A percentile compares a stretch with the other conserved stretches of the same genome.
Conservation (phyloP, 768 basidiomycete genomes). For the Fomitopsis serialis region DNA sequence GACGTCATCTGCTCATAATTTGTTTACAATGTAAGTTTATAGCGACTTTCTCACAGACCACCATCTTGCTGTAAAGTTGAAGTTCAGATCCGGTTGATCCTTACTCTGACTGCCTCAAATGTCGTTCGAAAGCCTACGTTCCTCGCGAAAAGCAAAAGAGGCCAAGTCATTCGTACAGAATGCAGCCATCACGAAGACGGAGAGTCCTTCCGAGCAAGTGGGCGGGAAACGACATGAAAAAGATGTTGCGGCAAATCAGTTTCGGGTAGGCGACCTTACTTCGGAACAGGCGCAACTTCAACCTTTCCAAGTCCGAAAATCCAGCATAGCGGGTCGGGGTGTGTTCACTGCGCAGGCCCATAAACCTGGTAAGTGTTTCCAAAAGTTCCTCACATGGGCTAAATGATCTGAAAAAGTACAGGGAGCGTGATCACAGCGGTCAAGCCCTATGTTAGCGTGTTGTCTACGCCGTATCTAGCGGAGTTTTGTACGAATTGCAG, state of each 20-base stretch:
- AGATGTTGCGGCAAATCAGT: too few species aligned
- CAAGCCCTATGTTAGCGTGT: conserved; percentile 55
- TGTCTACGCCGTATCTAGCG: conserved; percentile 59
- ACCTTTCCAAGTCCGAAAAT: conserved; percentile 33
- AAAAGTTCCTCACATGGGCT: not conserved
- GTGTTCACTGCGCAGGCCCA: conserved; percentile 34
- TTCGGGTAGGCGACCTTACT: conserved; percentile 3
- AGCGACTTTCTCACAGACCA: too few species aligned
- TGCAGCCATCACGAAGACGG: not conserved
- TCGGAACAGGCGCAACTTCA: conserved; percentile 33
- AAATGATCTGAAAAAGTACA: conserved; percentile 22
- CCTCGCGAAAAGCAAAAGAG: conserved; percentile 18
- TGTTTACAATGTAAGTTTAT: not conserved
- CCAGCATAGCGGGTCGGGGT: conserved; percentile 37
- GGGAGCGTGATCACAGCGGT: conserved; percentile 55
- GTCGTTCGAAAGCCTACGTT: conserved; percentile 20
- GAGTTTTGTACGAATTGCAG: conserved; percentile 70
- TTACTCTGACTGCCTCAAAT: too few species aligned
- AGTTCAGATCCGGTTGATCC: too few species aligned
- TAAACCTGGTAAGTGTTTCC: conserved; percentile 30
- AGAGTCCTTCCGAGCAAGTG: not conserved
- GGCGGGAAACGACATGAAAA: not conserved
- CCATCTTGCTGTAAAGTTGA: too few species aligned
- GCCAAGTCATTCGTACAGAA: conserved; percentile 17
- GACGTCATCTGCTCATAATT: not conserved